phyloP scores from a whole-genome alignment of 768 basidiomycete genomes.

The Lactarius hatsudake region DNA sequence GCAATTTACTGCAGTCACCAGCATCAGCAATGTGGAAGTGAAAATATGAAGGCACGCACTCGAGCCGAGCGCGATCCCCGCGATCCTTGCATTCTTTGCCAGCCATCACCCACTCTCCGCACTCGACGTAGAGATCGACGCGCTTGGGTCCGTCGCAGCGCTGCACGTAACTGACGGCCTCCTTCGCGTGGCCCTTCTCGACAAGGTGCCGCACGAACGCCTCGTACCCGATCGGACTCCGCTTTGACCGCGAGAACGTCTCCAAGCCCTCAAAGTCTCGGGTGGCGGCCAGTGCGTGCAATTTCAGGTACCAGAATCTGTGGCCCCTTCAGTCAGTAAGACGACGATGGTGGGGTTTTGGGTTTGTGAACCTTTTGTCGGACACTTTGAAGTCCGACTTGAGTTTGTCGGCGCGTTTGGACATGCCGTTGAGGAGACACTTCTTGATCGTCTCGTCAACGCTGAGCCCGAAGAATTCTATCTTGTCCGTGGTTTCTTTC shows the following conservation, averaged over 20 bases:
- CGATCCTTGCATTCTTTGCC: slow-evolving; percentile 89
- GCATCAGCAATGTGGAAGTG: slow-evolving; percentile 17
- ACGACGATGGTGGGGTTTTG: background rate
- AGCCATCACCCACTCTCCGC: slow-evolving; percentile 87
- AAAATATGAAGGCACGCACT: slow-evolving; percentile 50
- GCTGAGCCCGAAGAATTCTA: slow-evolving; percentile 77
- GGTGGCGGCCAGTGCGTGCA: slow-evolving; percentile 74
- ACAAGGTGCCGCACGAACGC: slow-evolving; percentile 80
- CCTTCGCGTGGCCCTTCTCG: slow-evolving; percentile 66
- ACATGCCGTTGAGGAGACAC: slow-evolving; percentile 74
- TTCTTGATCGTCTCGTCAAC: slow-evolving; percentile 82
- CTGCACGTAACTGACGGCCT: slow-evolving; percentile 74
- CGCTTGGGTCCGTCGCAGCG: slow-evolving; percentile 82
- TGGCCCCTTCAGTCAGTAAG: background rate
- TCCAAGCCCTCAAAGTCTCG: slow-evolving; percentile 88
- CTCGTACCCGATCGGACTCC: slow-evolving; percentile 95
- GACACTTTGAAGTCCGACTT: slow-evolving; percentile 90
- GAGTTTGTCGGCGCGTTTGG: slow-evolving; percentile 86
- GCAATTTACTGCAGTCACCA: slow-evolving; percentile 56
- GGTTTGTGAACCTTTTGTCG: slow-evolving; percentile 74
- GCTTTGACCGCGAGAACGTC: slow-evolving; percentile 77
- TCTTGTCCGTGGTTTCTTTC: slow-evolving; percentile 75
- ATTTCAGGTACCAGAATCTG: slow-evolving; percentile 93
- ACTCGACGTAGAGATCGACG: slow-evolving; percentile 84
- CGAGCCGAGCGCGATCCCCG: slow-evolving; percentile 77